Conservation (phyloP, 2,329 filamentous ascomycete species). For the Lecanicillium sp. region DNA sequence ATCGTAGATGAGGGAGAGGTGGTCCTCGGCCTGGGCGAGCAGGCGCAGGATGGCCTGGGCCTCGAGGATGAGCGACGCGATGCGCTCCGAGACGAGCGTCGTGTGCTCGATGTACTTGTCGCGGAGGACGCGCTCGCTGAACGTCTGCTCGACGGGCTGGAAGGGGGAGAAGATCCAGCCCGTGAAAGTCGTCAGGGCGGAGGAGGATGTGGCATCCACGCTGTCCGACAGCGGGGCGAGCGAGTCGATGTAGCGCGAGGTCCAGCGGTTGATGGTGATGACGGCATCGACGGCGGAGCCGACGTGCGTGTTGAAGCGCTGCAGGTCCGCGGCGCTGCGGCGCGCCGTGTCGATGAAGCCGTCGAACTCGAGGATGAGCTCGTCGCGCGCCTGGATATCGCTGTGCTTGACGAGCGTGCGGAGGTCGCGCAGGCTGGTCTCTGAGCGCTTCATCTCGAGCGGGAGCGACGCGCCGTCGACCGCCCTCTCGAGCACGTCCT, state of each 20-base stretch:
- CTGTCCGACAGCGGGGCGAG: slow-evolving; percentile 36
- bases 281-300: slow-evolving; percentile 68
- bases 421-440: slow-evolving; percentile 67
- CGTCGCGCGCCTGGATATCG: slow-evolving; percentile 58
- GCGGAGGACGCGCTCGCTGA: slow-evolving; percentile 52
- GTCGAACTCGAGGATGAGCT: slow-evolving; percentile 70
- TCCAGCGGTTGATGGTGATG: slow-evolving; percentile 71
- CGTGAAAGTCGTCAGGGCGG: slow-evolving; percentile 33
- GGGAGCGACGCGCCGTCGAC: slow-evolving; percentile 62
- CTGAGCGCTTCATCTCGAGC: slow-evolving; percentile 72
- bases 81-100: slow-evolving; percentile 61
- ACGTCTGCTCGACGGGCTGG: slow-evolving; percentile 44
- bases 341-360: slow-evolving; percentile 66
- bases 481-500: slow-evolving; percentile 64
- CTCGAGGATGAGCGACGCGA: slow-evolving; percentile 60
- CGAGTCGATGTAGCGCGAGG: slow-evolving; percentile 60
- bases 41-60: slow-evolving; percentile 61
- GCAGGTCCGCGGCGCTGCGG: slow-evolving; percentile 59
- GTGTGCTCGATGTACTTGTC: slow-evolving; percentile 74
- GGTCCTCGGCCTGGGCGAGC: slow-evolving; percentile 62
- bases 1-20: slow-evolving; percentile 63
- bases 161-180: slow-evolving; percentile 56
- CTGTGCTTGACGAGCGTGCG: slow-evolving; percentile 67
- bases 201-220: slow-evolving; percentile 27
- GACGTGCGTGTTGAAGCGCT: slow-evolving; percentile 71